These are phyloP conservation scores for Globisporangium barbulae DNA, from an alignment of 352 stramenopile genomes.

Conservation along the genomic window DNA sequence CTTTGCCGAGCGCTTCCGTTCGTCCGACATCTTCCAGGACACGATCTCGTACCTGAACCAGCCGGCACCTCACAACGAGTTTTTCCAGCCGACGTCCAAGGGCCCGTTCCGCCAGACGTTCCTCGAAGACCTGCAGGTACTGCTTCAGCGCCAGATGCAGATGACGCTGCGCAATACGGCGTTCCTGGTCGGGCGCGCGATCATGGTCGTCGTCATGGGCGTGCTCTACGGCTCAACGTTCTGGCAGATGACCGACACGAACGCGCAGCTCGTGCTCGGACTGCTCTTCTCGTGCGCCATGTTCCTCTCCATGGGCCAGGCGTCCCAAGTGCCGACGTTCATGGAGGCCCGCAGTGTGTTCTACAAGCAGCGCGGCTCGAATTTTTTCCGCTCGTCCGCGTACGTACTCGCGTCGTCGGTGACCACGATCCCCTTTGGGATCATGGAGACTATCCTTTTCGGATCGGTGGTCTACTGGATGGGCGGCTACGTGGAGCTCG, in stretches of 20 bases:
- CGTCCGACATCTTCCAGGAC: conserved; percentile 47
- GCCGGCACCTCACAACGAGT: not conserved
- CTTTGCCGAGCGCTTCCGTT: conserved; percentile 48
- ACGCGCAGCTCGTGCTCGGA: conserved; percentile 67
- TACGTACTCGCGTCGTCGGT: conserved; percentile 71
- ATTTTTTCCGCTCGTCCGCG: conserved; percentile 82
- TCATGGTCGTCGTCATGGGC: conserved; percentile 67
- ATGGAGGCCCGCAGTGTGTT: conserved; percentile 74
- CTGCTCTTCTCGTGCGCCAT: conserved; percentile 88
- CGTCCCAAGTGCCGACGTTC: conserved; percentile 76
- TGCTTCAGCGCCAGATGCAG: conserved; percentile 61
- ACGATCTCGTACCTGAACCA: conserved; percentile 43
- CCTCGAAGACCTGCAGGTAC: conserved; percentile 32
- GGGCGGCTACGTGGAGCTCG: conserved; percentile 60
- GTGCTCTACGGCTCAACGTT: conserved; percentile 66
- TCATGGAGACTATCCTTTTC: conserved; percentile 81
- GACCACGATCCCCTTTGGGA: conserved; percentile 45
- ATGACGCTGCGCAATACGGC: conserved; percentile 59
- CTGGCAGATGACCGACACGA: conserved; percentile 52
- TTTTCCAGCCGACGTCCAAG: conserved; percentile 4
- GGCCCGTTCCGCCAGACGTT: conserved; percentile 49
- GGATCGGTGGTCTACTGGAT: conserved; percentile 90
- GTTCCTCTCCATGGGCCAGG: conserved; percentile 82
- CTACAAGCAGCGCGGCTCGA: conserved; percentile 88
- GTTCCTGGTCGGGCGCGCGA: conserved; percentile 36